phyloP scores from a whole-genome alignment of 345 rosid species.

The Syzygium jambos region DNA sequence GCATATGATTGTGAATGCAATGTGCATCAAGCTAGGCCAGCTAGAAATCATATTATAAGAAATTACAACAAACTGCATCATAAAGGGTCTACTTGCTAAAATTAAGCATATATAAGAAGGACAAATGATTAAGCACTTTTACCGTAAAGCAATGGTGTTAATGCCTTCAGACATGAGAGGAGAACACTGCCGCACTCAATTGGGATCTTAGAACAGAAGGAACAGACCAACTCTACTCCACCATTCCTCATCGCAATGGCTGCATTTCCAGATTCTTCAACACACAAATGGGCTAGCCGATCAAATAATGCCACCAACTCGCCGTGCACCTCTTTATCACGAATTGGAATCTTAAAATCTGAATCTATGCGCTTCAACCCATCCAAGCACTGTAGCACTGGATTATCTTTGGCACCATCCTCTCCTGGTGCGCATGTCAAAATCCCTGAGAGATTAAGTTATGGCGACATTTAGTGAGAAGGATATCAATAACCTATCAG shows the following conservation, averaged over 20 bases:
- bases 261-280: constrained; percentile 39
- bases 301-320: constrained; percentile 37
- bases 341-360: constrained; percentile 8
- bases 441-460: constrained; percentile 38
- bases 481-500: background rate
- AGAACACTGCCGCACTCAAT: constrained; percentile 12
- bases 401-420: constrained; percentile 45
- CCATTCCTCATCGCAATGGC: constrained; percentile 65
- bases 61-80: background rate
- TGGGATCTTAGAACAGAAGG: constrained; percentile 46
- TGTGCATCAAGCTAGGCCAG: background rate
- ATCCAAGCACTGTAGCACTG: constrained; percentile 53
- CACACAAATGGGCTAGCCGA: constrained; percentile 32
- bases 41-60: background rate
- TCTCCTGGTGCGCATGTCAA: constrained; percentile 72
- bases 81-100: background rate
- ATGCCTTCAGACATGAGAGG: constrained; percentile 45
- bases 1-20: background rate
- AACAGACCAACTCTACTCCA: constrained; percentile 55
- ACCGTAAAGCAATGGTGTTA: constrained; percentile 63
- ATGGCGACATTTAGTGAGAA: background rate
- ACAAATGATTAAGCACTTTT: background rate
- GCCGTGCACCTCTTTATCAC: constrained; percentile 18
- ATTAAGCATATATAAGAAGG: background rate
- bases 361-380: constrained; percentile 33